Percentiles rank a stretch among this genome's conserved stretches.
Evolutionary conservation across 257 asterid genomes (phyloP).

Genomic region (Echites panduratus): DNA sequence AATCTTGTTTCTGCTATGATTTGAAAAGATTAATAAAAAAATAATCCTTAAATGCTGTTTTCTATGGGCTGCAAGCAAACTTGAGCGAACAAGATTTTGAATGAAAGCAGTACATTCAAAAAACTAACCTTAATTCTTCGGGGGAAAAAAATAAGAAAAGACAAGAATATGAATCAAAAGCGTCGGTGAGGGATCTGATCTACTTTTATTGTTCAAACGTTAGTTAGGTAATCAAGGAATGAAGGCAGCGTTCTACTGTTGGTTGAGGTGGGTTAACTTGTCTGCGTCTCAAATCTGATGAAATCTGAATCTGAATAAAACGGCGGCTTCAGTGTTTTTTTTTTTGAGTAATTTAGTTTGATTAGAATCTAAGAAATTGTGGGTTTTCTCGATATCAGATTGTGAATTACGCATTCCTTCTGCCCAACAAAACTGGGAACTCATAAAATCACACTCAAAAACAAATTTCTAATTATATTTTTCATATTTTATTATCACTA

Average conservation of each 20-base stretch:
- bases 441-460: too few relatives aligned
- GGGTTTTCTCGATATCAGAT: too few relatives aligned
- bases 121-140: constrained; percentile 13
- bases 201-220: neutral
- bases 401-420: neutral
- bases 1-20: neutral
- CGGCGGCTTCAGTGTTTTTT: neutral
- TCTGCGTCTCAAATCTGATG: neutral
- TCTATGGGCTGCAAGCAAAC: neutral
- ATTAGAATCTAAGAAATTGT: constrained; percentile 12
- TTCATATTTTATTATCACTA: too few relatives aligned
- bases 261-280: constrained; percentile 14
- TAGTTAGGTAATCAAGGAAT: neutral
- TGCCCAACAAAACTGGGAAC: neutral
- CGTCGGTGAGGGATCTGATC: constrained; percentile 13
- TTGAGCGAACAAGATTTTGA: neutral
- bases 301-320: constrained; percentile 13
- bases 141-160: neutral
- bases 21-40: neutral
- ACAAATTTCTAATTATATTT: too few relatives aligned
- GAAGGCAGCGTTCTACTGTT: neutral
- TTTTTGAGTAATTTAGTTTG: neutral
- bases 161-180: neutral
- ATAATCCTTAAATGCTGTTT: neutral
- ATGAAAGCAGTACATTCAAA: neutral